Evolutionary conservation across 495 filamentous ascomycete genomes (phyloP), one percentile per base, ranked within the genome.

Genomic region (Barbatosphaeria neglecta): DNA sequence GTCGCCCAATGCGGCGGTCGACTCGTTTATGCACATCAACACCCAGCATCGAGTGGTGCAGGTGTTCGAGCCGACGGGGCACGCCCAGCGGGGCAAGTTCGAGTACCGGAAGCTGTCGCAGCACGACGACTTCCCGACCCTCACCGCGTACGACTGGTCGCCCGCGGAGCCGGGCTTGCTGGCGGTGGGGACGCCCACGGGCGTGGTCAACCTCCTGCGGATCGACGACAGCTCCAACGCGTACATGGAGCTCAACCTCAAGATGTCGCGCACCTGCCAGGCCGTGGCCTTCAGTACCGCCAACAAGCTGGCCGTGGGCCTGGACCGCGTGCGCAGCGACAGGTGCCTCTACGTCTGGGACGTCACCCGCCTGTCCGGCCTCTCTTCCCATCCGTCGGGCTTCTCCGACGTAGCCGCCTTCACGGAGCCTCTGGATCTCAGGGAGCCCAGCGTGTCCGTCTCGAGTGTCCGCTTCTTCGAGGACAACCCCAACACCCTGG

Each of bases 131-230:
- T 76, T 96, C 16, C 89, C 89, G n/a, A 72, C 77, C 7, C 82
- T 94, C 56, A 87, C 82, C 43, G 87, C 90, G 22, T 96, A 94
- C 65, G 92, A 97, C 68, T 97, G 93, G 92, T 95, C 93, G 0
- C 82, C 86, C 9, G 70, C 74, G 16, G 60, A 67, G 20, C 64
- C 62, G 41, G 81, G 81, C 41, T 70, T 97, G 37, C 77, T 96
- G 37, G 88, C 84, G 22, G 79, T 97, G 15, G 92, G 92, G 22
- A 84, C 87, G 52, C 76, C 80, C 10, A 86, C 83, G 42, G 93
- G 92, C 24, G 81, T 92, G 52, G 85, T 89, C 48, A 84, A 83
- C 41, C 74, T 98, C 20, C 62, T 96, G 48, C 78, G 84, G 41
- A 75, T 96, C 41, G 78, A 87, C 52, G 75, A 81, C 43, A 69